A percentile compares a stretch with the other conserved stretches of the same genome.
Evolutionary conservation across 371 early-diverging fungal species (phyloP).

Genomic region (Zychaea mexicana): DNA sequence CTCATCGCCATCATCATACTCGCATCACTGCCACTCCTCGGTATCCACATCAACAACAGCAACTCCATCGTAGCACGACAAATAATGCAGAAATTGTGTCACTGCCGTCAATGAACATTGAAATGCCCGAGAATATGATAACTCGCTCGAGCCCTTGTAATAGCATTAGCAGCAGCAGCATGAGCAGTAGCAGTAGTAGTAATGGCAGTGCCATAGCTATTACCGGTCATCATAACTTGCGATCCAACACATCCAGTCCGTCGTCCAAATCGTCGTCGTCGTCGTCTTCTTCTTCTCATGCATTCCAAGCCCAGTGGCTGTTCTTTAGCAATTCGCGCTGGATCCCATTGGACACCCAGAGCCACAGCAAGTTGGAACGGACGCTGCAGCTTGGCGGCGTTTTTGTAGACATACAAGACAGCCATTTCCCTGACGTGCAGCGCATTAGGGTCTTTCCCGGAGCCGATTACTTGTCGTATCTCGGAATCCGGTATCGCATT

Average conservation of each 20-base stretch:
- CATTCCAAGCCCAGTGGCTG: slow-evolving; percentile 28
- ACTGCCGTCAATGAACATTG: neutral
- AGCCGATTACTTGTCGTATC: slow-evolving; percentile 26
- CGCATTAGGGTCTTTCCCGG: slow-evolving; percentile 26
- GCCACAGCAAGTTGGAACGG: slow-evolving; percentile 19
- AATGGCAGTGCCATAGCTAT: neutral
- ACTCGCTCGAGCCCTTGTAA: neutral
- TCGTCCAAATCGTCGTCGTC: neutral
- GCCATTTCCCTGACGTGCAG: slow-evolving; percentile 25
- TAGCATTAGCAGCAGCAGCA: neutral
- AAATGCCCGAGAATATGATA: neutral
- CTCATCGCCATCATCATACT: neutral
- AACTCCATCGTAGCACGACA: neutral
- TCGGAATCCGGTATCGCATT: slow-evolving; percentile 28
- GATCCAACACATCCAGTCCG: no score
- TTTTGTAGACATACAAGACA: slow-evolving; percentile 27
- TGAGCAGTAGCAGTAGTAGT: neutral
- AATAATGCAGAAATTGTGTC: slow-evolving; percentile 1
- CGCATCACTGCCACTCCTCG: neutral
- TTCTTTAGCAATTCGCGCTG: slow-evolving; percentile 26
- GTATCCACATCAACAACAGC: neutral
- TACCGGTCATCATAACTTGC: neutral
- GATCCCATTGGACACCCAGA: slow-evolving; percentile 25
- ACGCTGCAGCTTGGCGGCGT: slow-evolving; percentile 24
- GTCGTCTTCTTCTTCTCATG: neutral